Percentiles rank a stretch among this genome's conserved stretches.
These are phyloP conservation scores for Purshia tridentata DNA, from an alignment of 306 rosid genomes.

Conservation along the genomic window DNA sequence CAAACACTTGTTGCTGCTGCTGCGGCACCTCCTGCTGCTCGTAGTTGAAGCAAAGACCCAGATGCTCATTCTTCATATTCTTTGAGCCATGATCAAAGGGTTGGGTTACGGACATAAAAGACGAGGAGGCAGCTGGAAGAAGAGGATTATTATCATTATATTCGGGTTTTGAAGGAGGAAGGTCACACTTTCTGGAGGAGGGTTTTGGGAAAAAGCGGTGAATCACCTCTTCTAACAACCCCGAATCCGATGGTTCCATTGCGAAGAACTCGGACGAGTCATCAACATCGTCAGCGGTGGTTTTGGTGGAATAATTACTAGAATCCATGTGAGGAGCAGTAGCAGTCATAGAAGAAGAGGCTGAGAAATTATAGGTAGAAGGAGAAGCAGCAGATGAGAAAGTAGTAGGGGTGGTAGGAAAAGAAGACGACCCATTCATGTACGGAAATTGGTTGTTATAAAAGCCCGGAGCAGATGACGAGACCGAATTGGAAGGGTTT, in stretches of 20 bases:
- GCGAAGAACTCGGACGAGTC: slow-evolving; percentile 46
- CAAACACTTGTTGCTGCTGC: slow-evolving; percentile 21
- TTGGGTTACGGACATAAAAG: too few species aligned
- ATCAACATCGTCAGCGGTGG: background rate
- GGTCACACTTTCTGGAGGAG: slow-evolving; percentile 16
- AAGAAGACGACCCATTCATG: too few species aligned
- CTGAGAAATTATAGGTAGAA: background rate
- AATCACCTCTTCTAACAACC: slow-evolving; percentile 74
- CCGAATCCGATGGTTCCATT: slow-evolving; percentile 55
- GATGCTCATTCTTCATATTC: too few species aligned
- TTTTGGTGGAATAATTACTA: background rate
- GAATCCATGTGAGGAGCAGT: background rate
- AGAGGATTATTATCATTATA: background rate
- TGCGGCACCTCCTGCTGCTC: background rate
- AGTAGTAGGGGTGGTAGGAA: too few species aligned
- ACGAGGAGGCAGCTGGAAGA: too few species aligned
- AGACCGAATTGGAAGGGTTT: slow-evolving; percentile 24
- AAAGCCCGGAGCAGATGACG: too few species aligned
- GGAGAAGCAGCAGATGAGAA: background rate
- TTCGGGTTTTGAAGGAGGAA: background rate
- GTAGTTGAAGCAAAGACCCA: too few species aligned
- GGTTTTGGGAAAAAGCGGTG: slow-evolving; percentile 52
- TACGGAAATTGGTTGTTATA: slow-evolving; percentile 21
- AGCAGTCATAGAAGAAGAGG: background rate
- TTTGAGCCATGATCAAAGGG: too few species aligned